phyloP scores from a whole-genome alignment of 2,329 filamentous ascomycete species.

The Diaporthe vaccinii region DNA sequence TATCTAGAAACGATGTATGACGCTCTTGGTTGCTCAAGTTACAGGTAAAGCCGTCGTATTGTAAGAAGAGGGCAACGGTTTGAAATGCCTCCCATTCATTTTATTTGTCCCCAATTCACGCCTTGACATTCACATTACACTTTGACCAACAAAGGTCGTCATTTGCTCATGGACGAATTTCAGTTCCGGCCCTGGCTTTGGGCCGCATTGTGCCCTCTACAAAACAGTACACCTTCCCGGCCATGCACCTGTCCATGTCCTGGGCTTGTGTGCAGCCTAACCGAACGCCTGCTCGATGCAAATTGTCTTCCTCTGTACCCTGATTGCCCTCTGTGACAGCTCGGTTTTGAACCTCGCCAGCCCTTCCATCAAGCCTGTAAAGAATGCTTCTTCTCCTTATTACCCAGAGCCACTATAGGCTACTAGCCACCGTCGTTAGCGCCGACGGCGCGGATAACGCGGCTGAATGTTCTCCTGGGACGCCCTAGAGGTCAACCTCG shows the following conservation, averaged over 20 bases:
- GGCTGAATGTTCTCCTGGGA: neutral
- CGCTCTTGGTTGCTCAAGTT: neutral
- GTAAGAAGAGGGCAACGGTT: neutral
- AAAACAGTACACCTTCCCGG: neutral
- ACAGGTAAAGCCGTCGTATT: neutral
- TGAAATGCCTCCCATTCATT: neutral
- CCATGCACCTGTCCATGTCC: slow-evolving; percentile 7
- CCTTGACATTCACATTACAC: neutral
- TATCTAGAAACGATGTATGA: neutral
- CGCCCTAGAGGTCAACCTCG: neutral
- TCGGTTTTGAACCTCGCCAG: neutral
- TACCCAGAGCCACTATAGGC: neutral
- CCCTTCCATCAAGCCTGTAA: neutral
- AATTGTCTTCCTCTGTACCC: neutral
- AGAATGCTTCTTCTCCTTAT: neutral
- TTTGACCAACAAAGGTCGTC: neutral
- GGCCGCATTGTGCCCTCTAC: neutral
- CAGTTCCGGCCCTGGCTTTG: neutral
- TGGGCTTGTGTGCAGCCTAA: neutral
- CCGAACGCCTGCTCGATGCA: slow-evolving; percentile 39
- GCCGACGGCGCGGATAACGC: neutral
- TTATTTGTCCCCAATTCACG: neutral
- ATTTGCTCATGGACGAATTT: neutral
- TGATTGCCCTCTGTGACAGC: neutral
- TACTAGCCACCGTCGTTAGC: neutral